Evolutionary conservation across 352 stramenopile species (phyloP), one percentile per base, ranked within the genome.

Genomic region (Globisporangium viniferum): DNA sequence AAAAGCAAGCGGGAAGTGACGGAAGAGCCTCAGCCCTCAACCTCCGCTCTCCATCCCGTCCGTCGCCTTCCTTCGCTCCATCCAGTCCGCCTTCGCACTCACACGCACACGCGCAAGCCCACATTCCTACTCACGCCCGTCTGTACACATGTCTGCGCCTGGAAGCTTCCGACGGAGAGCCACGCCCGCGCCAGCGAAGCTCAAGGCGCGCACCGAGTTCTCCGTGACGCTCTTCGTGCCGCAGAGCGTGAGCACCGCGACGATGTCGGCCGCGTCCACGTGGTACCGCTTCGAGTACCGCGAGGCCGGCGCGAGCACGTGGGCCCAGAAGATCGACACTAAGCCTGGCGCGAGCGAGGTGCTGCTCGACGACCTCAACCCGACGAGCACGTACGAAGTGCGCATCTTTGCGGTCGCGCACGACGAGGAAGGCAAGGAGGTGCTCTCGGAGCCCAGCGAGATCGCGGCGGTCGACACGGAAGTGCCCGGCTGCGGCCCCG

Each of bases 361-460:
- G 57, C 31, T 92, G 68, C 77, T 96, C 60, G 87, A 96, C 71
- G 89, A 96, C 61, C 75, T 96, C 15, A 94, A 94, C 77, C 89
- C 89, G 31, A 95, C 89, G 51, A 92, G 87, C 80, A 90, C 89
- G 53, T 96, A 96, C 74, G 82, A 96, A 67, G 83, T 96, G 65
- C 87, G 89, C 54, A 75, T 96, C 55, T 92, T 89, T 71, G 77
- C 82, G 8, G 74, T 94, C 29, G 60, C 67, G 7, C 81, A 78
- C 51, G 59, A 62, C 51, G 68, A 54, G 14, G 72, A 84, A 44
- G 79, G 73, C 27, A 69, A 75, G 22, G 74, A 87, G 41, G 56
- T 79, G 31, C 64, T 91, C 10, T 92, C 84, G 18, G 35, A 55
- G 29, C 80, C 86, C 31, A 95, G 87, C 69, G 81, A 92, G 67